These are phyloP conservation scores for Boletus rex-veris DNA, from an alignment of 768 basidiomycete species.

Conservation along the genomic window DNA sequence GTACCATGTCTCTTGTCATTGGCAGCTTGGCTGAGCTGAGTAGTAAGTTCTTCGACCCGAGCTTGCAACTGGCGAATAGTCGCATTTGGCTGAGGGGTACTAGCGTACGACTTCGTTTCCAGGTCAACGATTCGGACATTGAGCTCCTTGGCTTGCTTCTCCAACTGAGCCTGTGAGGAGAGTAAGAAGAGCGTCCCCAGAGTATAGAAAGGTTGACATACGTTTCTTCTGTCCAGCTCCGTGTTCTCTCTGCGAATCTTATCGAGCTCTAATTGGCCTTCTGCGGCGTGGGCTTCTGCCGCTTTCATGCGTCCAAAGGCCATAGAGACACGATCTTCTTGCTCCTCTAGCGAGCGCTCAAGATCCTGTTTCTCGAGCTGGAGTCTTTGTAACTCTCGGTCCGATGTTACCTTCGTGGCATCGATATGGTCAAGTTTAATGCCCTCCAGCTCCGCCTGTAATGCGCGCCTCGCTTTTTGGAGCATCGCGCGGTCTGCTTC, in stretches of 20 bases:
- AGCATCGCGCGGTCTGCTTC: constrained; percentile 77
- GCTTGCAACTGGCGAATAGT: constrained; percentile 60
- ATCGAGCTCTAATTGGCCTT: constrained; percentile 73
- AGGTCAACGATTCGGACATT: constrained; percentile 81
- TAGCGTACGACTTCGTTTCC: constrained; percentile 73
- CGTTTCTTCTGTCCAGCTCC: constrained; percentile 73
- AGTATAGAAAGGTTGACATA: constrained; percentile 29
- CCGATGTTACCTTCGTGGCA: constrained; percentile 63
- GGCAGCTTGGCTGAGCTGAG: constrained; percentile 40
- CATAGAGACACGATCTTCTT: constrained; percentile 67
- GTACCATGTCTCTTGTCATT: constrained; percentile 39
- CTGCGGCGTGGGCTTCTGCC: constrained; percentile 70
- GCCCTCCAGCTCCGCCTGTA: constrained; percentile 77
- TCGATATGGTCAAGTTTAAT: constrained; percentile 77
- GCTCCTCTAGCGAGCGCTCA: constrained; percentile 72
- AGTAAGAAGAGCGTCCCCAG: background rate
- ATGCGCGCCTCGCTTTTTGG: constrained; percentile 75
- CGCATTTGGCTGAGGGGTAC: constrained; percentile 53
- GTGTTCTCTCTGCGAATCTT: constrained; percentile 79
- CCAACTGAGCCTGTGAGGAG: constrained; percentile 60
- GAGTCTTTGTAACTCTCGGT: constrained; percentile 70
- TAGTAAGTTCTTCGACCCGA: constrained; percentile 66
- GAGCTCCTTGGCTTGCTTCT: constrained; percentile 83
- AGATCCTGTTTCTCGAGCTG: constrained; percentile 81
- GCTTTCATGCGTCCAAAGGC: constrained; percentile 78